Conservation (phyloP, 345 rosid genomes). For the Citrus maxima region DNA sequence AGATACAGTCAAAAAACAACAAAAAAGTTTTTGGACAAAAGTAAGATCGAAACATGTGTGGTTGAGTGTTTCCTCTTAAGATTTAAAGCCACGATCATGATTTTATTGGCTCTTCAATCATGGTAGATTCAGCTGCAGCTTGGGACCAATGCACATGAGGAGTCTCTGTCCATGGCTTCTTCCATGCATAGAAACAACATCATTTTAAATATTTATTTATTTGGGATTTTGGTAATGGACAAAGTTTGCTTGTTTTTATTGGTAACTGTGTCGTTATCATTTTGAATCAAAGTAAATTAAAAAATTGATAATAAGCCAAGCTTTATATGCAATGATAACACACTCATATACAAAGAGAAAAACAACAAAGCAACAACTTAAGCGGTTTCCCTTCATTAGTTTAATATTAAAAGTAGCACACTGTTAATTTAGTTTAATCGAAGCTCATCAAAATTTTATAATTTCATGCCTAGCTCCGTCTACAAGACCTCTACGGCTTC, state of each 20-base stretch:
- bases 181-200: conserved; percentile 12
- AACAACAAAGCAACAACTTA: conserved; percentile 14
- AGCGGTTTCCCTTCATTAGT: not conserved
- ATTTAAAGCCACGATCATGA: not conserved
- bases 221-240: conserved; percentile 16
- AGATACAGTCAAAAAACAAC: not conserved
- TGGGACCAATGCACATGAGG: conserved; percentile 22
- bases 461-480: not conserved
- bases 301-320: not conserved
- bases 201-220: not conserved
- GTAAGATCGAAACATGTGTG: conserved; percentile 6
- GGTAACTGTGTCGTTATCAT: conserved; percentile 24
- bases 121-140: conserved; percentile 23
- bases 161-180: conserved; percentile 21
- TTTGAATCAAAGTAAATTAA: conserved; percentile 15
- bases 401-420: not conserved
- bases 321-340: not conserved
- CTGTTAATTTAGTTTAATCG: conserved; percentile 11
- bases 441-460: conserved; percentile 9
- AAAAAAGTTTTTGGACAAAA: not conserved
- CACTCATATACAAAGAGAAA: conserved; percentile 14
- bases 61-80: conserved; percentile 1
- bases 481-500: conserved; percentile 1
- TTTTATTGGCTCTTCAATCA: conserved; percentile 12
- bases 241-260: conserved; percentile 19